A percentile compares a stretch with the other conserved stretches of the same genome.
phyloP scores from a whole-genome alignment of 108 stramenopile genomes.

The Tribonema minus region DNA sequence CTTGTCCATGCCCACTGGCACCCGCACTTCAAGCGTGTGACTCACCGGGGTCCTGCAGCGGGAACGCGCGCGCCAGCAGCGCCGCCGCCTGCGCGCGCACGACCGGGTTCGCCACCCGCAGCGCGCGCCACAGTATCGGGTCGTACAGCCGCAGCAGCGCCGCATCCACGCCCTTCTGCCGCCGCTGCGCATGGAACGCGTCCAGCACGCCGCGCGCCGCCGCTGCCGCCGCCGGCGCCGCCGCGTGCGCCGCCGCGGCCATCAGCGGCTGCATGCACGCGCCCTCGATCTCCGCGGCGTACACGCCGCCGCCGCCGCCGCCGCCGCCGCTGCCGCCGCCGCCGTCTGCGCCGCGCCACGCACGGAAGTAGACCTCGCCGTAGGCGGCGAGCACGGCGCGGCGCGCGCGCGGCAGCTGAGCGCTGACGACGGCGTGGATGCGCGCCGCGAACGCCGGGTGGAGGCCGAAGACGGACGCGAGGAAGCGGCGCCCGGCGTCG shows the following conservation, averaged over 20 bases:
- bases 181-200: not conserved
- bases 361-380: constrained; percentile 68
- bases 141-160: constrained; percentile 74
- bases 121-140: constrained; percentile 84
- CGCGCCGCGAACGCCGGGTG: constrained; percentile 65
- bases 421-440: constrained; percentile 63
- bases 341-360: constrained; percentile 67
- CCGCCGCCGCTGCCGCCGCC: constrained; percentile 51
- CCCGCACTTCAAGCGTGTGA: no score
- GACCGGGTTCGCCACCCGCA: constrained; percentile 73
- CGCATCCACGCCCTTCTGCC: constrained; percentile 64
- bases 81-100: constrained; percentile 72
- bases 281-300: constrained; percentile 66
- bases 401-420: constrained; percentile 65
- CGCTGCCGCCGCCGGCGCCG: constrained; percentile 39
- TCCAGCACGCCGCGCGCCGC: not conserved
- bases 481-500: constrained; percentile 60
- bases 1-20: no score
- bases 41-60: constrained; percentile 79
- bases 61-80: constrained; percentile 81
- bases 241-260: constrained; percentile 65
- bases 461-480: constrained; percentile 70
- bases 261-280: constrained; percentile 76
- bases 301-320: constrained; percentile 40
- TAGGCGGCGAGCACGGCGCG: constrained; percentile 65